phyloP scores from a whole-genome alignment of 2,329 filamentous ascomycete species.

The Triangularia verruculosa region DNA sequence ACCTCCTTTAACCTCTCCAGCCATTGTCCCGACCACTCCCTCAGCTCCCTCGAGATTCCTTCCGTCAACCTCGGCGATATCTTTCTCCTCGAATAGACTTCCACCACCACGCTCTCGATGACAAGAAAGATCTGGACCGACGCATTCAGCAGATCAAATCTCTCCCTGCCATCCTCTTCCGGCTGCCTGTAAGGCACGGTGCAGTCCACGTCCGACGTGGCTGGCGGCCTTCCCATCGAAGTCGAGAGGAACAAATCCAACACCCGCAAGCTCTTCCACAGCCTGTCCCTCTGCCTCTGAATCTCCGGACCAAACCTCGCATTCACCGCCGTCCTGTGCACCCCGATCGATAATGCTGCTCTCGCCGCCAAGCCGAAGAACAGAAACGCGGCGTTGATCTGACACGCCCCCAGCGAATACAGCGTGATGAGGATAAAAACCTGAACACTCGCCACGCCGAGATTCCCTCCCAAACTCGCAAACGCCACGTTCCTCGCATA shows the following conservation, averaged over 20 bases:
- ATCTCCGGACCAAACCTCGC: conserved; percentile 46
- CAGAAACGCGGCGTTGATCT: conserved; percentile 54
- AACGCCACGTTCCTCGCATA: conserved; percentile 47
- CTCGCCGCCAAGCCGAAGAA: conserved; percentile 53
- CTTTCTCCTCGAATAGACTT: conserved; percentile 53
- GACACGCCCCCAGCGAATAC: conserved; percentile 54
- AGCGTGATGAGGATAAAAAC: conserved; percentile 50
- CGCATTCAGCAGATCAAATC: conserved; percentile 47
- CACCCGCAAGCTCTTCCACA: conserved; percentile 54
- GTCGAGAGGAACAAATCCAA: conserved; percentile 52
- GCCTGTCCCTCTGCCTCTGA: conserved; percentile 44
- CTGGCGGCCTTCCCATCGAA: conserved; percentile 53
- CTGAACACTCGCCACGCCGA: conserved; percentile 50
- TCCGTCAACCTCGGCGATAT: conserved; percentile 53
- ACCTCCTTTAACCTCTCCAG: conserved; percentile 43
- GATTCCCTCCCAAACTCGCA: conserved; percentile 43
- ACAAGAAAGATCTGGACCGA: conserved; percentile 53
- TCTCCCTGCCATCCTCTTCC: conserved; percentile 38
- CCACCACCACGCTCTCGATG: conserved; percentile 47
- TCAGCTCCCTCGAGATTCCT: conserved; percentile 50
- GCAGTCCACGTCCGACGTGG: conserved; percentile 53
- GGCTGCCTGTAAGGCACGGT: conserved; percentile 46
- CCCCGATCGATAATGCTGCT: conserved; percentile 51
- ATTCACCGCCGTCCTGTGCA: conserved; percentile 54
- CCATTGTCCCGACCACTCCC: conserved; percentile 52